Evolutionary conservation across 2,329 filamentous ascomycete species (phyloP).

Genomic region (Talaromyces amestolkiae): DNA sequence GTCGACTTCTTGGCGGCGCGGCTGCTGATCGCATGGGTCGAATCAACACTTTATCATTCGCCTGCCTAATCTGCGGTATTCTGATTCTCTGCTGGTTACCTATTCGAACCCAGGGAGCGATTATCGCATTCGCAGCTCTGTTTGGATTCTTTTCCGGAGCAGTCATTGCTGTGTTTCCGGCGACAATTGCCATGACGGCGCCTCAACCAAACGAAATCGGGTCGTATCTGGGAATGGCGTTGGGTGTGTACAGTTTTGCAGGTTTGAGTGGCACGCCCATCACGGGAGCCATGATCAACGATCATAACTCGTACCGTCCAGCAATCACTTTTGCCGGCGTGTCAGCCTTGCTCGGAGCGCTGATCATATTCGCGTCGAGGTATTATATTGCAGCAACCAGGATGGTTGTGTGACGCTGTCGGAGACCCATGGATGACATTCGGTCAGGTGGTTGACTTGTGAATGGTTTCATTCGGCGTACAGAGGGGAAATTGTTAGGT

Average conservation of each 20-base stretch:
- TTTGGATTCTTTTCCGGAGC: constrained; percentile 38
- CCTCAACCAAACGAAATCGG: constrained; percentile 22
- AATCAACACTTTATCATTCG: constrained; percentile 30
- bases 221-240: constrained; percentile 25
- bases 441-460: background rate
- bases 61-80: constrained; percentile 28
- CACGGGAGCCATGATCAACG: constrained; percentile 46
- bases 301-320: constrained; percentile 41
- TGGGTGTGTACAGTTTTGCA: constrained; percentile 41
- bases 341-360: constrained; percentile 29
- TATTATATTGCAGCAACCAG: constrained; percentile 5
- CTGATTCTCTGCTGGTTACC: constrained; percentile 32
- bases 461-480: background rate
- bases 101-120: constrained; percentile 25
- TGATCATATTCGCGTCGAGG: constrained; percentile 7
- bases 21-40: constrained; percentile 34
- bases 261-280: constrained; percentile 51
- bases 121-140: constrained; percentile 32
- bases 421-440: background rate
- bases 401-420: background rate
- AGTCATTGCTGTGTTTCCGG: constrained; percentile 28
- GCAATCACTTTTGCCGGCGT: constrained; percentile 33
- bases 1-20: constrained; percentile 34
- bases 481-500: background rate
- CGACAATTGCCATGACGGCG: constrained; percentile 21